A percentile compares a stretch with the other conserved stretches of the same genome.
Conservation (phyloP, 257 asterid genomes). For the Anisodus acutangulus region DNA sequence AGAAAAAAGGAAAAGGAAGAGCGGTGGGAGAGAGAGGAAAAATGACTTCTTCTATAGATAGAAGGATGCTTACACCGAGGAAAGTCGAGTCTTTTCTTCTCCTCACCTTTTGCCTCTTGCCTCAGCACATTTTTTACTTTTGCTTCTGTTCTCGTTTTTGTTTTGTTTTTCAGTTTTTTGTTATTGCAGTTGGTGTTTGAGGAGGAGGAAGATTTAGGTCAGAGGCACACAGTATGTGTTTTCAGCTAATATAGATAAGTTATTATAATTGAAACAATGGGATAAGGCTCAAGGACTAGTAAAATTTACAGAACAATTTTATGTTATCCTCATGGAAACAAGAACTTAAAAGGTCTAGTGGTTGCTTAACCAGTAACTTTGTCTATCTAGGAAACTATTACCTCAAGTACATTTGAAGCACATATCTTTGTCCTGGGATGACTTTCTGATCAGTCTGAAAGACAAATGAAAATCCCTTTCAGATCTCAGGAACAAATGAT, state of each 20-base stretch:
- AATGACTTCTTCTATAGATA: neutral
- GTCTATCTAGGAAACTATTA: slow-evolving; percentile 9
- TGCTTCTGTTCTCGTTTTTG: neutral
- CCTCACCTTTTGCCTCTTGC: neutral
- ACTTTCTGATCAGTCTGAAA: neutral
- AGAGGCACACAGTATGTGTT: slow-evolving; percentile 9
- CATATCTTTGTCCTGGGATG: slow-evolving; percentile 9
- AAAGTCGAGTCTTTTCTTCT: neutral
- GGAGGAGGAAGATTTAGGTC: neutral
- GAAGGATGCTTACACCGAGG: slow-evolving; percentile 12
- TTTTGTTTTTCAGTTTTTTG: neutral
- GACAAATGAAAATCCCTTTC: neutral
- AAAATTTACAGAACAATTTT: slow-evolving; percentile 1
- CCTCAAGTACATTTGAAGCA: neutral
- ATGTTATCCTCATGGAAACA: neutral
- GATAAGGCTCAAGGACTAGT: slow-evolving; percentile 3
- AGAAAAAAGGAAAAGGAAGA: neutral
- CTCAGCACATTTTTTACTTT: neutral
- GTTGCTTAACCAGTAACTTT: slow-evolving; percentile 9
- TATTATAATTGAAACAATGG: slow-evolving; percentile 12
- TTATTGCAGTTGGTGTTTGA: neutral
- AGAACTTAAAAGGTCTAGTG: slow-evolving; percentile 15
- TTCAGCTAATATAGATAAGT: neutral
- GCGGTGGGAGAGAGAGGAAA: neutral
- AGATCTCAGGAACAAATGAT: neutral